These are phyloP conservation scores for Agastache rugosa DNA, from an alignment of 257 asterid species.

Conservation along the genomic window DNA sequence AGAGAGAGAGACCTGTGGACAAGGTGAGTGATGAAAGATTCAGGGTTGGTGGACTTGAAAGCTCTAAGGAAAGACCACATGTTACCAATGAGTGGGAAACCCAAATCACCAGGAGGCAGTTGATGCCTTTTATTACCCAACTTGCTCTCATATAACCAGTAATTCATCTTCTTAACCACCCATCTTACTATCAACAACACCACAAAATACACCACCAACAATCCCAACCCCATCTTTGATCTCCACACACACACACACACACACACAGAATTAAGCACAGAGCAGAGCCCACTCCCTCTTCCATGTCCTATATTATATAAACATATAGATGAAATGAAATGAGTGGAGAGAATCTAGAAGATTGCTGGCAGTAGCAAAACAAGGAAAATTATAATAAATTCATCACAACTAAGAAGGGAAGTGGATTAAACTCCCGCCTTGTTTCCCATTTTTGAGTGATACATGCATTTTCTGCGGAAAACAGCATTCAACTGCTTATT, in stretches of 20 bases:
- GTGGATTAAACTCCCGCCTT: background rate
- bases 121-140: slow-evolving; percentile 45
- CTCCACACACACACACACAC: background rate
- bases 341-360: background rate
- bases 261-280: background rate
- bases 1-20: slow-evolving; percentile 54
- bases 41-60: slow-evolving; percentile 75
- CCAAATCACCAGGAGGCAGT: slow-evolving; percentile 95
- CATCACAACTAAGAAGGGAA: background rate
- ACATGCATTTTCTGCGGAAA: background rate
- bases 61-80: slow-evolving; percentile 82
- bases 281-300: background rate
- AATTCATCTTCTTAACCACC: slow-evolving; percentile 49
- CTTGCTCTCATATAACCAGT: slow-evolving; percentile 60
- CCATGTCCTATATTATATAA: background rate
- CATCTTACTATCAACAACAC: slow-evolving; percentile 35
- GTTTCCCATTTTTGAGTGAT: background rate
- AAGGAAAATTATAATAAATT: background rate
- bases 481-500: background rate
- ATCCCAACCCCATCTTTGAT: background rate
- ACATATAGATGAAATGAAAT: background rate
- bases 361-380: background rate
- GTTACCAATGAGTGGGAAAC: slow-evolving; percentile 85
- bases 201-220: slow-evolving; percentile 19
- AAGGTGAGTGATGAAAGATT: slow-evolving; percentile 60